phyloP scores from a whole-genome alignment of 1,139 yeast genomes.

The Geotrichum restrictum region DNA sequence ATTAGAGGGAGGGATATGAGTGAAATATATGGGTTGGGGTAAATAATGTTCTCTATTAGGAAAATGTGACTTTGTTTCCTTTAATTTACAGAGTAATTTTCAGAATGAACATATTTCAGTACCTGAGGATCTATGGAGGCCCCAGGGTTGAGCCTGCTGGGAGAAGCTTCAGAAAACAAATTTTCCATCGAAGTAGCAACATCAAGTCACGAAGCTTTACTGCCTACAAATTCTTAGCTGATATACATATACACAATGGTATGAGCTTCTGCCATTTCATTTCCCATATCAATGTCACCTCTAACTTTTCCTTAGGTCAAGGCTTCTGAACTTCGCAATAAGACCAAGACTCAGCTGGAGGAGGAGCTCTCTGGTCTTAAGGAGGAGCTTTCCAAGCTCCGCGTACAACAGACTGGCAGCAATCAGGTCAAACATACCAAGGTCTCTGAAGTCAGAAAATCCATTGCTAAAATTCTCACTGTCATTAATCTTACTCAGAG shows the following conservation, averaged over 20 bases:
- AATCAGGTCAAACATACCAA: conserved; percentile 53
- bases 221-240: conserved; percentile 5
- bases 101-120: neutral
- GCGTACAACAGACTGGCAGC: conserved; percentile 75
- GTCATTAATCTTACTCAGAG: conserved; percentile 96
- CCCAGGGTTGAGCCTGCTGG: neutral
- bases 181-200: neutral
- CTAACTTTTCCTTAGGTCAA: conserved; percentile 44
- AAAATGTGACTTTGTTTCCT: conserved; percentile 2
- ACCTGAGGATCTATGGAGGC: neutral
- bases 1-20: too few species aligned
- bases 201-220: conserved; percentile 6
- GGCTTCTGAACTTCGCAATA: conserved; percentile 95
- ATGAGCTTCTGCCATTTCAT: neutral
- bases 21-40: neutral
- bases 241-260: conserved; percentile 13
- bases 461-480: conserved; percentile 97
- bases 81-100: neutral
- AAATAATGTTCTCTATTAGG: neutral
- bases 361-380: conserved; percentile 90
- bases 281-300: neutral
- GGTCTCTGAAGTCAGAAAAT: conserved; percentile 90
- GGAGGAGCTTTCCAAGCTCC: conserved; percentile 94
- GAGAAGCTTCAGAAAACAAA: neutral
- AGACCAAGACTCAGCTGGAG: conserved; percentile 96